Conservation (phyloP, 164 flowering plant genomes). For the Magnolia sinica region DNA sequence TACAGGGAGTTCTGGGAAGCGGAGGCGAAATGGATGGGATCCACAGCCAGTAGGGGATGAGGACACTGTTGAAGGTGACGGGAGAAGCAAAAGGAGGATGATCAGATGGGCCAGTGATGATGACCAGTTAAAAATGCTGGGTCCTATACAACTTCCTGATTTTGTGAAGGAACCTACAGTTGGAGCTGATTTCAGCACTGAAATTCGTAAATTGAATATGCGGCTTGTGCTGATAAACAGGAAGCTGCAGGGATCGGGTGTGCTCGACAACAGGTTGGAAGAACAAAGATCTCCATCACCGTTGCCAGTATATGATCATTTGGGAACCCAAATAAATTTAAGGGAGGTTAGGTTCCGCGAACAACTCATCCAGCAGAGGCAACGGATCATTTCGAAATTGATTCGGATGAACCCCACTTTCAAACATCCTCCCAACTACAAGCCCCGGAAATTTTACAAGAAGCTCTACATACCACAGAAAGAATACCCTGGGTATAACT, state of each 20-base stretch:
- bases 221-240: slow-evolving; percentile 26
- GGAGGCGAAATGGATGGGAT: slow-evolving; percentile 30
- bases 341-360: slow-evolving; percentile 19
- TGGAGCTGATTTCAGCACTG: slow-evolving; percentile 14
- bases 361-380: slow-evolving; percentile 29
- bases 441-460: slow-evolving; percentile 28
- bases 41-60: slow-evolving; percentile 13
- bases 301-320: slow-evolving; percentile 14
- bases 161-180: slow-evolving; percentile 12
- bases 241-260: slow-evolving; percentile 16
- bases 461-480: slow-evolving; percentile 47
- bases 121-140: slow-evolving; percentile 32
- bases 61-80: slow-evolving; percentile 21
- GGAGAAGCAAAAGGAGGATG: slow-evolving; percentile 29
- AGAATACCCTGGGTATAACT: slow-evolving; percentile 49
- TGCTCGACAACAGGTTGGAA: slow-evolving; percentile 20
- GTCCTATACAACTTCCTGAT: slow-evolving; percentile 42
- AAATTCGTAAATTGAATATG: slow-evolving; percentile 18
- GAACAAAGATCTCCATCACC: slow-evolving; percentile 29
- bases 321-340: slow-evolving; percentile 25
- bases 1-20: slow-evolving; percentile 37
- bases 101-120: slow-evolving; percentile 29
- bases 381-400: slow-evolving; percentile 27
- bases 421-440: slow-evolving; percentile 24
- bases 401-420: slow-evolving; percentile 33